Conservation (phyloP, 2,329 filamentous ascomycete genomes). For the Penicillium sp. region DNA sequence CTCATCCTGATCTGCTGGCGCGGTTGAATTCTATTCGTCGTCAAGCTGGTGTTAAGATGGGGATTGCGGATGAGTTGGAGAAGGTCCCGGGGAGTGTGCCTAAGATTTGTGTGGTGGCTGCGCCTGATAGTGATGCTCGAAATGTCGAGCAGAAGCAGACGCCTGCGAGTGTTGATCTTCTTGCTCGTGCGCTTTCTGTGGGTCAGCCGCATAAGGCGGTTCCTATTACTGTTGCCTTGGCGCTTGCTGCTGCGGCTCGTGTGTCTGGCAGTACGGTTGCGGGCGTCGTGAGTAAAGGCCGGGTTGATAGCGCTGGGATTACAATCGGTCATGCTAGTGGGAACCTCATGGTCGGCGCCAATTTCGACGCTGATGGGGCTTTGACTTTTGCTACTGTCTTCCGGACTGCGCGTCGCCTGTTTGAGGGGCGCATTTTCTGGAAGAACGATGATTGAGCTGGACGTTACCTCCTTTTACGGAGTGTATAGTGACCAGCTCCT, state of each 20-base stretch:
- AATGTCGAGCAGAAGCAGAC: conserved; percentile 19
- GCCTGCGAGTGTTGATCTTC: conserved; percentile 43
- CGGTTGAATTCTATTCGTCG: conserved; percentile 60
- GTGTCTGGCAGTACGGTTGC: conserved; percentile 46
- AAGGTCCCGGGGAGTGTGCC: conserved; percentile 59
- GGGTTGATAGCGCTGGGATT: conserved; percentile 37
- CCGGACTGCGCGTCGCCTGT: conserved; percentile 51
- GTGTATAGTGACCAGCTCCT: too few species aligned
- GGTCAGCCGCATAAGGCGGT: conserved; percentile 60
- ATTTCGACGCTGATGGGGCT: conserved; percentile 37
- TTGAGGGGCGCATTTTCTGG: conserved; percentile 52
- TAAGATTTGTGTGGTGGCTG: conserved; percentile 62
- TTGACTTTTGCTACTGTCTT: conserved; percentile 48
- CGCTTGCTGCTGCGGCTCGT: conserved; percentile 52
- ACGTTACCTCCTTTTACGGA: too few species aligned
- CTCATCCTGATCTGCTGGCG: conserved; percentile 44
- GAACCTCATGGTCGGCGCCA: conserved; percentile 46
- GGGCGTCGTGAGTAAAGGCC: conserved; percentile 23
- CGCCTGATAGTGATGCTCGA: conserved; percentile 15
- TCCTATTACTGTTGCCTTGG: conserved; percentile 58
- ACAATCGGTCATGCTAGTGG: conserved; percentile 52
- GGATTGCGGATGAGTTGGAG: conserved; percentile 51
- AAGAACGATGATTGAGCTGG: conserved; percentile 16
- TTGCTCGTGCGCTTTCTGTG: conserved; percentile 57
- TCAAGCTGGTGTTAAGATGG: conserved; percentile 63